Base-by-base conservation (phyloP, 805 yeast genomes). In the Yamadazyma sp. region DNA sequence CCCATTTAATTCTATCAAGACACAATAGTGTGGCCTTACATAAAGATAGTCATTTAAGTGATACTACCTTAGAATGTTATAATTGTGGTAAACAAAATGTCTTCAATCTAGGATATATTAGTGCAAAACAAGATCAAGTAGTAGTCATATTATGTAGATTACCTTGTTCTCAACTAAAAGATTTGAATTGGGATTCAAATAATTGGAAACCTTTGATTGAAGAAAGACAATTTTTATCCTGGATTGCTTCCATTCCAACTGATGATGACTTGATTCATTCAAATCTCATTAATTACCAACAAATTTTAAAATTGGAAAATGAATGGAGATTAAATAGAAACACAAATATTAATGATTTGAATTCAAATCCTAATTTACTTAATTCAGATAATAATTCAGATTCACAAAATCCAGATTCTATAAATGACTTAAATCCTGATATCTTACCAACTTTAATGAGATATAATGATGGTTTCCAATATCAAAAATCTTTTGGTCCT, bases 151-250 rank as follows among this genome's bases (percentile, higher is more conserved):
- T 89, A 31, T 89, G 97, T 60, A 77, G 97, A 37, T 66, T 86
- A 36, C 96, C 96, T 1, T 89, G 97, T 58, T 81, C 95, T 1
- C 88, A 80, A 52, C 58, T 70, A 7, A 80, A 82, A 45, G 86
- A 83, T 56, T 62, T 73, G 19, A 79, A 81, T 49, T 89, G 96
- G 97, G 95, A 87, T 49, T 80, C 89, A 0, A 75, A 70, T 27
- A 82, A 84, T 41, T 89, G 97, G 97, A 86, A 82, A 50, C 75
- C 96, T 0, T 63, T 89, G 36, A 85, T 89, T 38, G 91, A 83
- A 45, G 82, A 86, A 45, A 70, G 94, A 24, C 80, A 76, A 43
- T 76, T 89, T 39, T 64, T 89, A 38, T 65, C 86, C 1, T 89
- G 96, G 96, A 76, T 89, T 9, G 89, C 87, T 0, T 65, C 78